Evolutionary conservation across 495 filamentous ascomycete genomes (phyloP).

Genomic region (Lasiosphaeria miniovina): DNA sequence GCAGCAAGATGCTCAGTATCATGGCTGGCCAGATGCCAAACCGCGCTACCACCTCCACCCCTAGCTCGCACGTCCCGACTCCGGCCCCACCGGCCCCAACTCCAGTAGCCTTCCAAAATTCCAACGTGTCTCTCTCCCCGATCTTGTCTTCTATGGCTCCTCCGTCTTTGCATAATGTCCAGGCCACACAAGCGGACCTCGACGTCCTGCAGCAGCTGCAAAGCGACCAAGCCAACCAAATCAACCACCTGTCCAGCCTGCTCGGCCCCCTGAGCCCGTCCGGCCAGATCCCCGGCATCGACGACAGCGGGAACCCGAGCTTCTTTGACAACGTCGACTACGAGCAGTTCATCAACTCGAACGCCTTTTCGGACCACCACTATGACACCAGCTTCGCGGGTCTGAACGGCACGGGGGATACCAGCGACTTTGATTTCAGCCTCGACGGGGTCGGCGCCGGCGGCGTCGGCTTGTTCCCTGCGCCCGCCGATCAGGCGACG

Average conservation of each 20-base stretch:
- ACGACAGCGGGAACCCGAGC: conserved; percentile 38
- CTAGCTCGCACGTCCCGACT: conserved; percentile 5
- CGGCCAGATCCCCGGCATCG: conserved; percentile 73
- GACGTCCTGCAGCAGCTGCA: conserved; percentile 72
- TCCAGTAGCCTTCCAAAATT: conserved; percentile 25
- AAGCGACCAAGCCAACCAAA: conserved; percentile 64
- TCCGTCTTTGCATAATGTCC: conserved; percentile 56
- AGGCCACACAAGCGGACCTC: conserved; percentile 65
- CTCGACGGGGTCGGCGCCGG: conserved; percentile 21
- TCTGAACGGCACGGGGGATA: not conserved
- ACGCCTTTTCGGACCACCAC: conserved; percentile 50
- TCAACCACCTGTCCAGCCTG: conserved; percentile 66
- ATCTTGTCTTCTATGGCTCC: conserved; percentile 57
- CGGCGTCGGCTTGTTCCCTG: not conserved
- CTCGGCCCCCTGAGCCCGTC: conserved; percentile 77
- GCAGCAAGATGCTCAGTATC: conserved; percentile 73
- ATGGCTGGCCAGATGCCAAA: conserved; percentile 53
- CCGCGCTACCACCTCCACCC: conserved; percentile 3
- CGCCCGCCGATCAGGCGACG: not conserved
- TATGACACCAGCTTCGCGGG: not conserved
- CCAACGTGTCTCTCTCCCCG: conserved; percentile 17
- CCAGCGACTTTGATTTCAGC: conserved; percentile 40
- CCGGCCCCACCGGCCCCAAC: conserved; percentile 13
- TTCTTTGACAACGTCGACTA: conserved; percentile 58
- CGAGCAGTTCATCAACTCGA: conserved; percentile 65